A percentile compares a stretch with the other conserved stretches of the same genome.
Evolutionary conservation across 2,329 filamentous ascomycete genomes (phyloP).

Genomic region (Apiospora saccharicola): DNA sequence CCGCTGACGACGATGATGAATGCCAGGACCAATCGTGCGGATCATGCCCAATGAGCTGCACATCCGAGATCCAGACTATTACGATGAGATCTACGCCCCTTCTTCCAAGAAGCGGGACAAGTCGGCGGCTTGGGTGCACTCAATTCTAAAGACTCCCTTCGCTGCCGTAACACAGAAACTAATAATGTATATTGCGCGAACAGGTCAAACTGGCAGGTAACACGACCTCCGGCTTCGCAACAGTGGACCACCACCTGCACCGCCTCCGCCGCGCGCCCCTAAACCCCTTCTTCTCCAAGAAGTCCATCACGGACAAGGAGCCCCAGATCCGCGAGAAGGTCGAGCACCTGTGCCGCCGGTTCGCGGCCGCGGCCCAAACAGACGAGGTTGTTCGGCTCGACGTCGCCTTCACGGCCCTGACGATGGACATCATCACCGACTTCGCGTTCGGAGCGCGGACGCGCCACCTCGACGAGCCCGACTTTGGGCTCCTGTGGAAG

Average conservation of each 20-base stretch:
- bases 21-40: conserved; percentile 29
- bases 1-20: too few species aligned
- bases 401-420: conserved; percentile 45
- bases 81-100: conserved; percentile 48
- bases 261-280: conserved; percentile 35
- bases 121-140: conserved; percentile 11
- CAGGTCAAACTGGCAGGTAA: not conserved
- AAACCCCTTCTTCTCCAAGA: conserved; percentile 38
- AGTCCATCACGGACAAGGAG: conserved; percentile 42
- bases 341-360: conserved; percentile 35
- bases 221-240: conserved; percentile 33
- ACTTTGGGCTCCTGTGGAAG: conserved; percentile 46
- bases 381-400: conserved; percentile 38
- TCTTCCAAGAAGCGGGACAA: conserved; percentile 43
- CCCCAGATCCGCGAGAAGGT: conserved; percentile 31
- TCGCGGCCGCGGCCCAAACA: conserved; percentile 38
- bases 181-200: not conserved
- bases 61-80: conserved; percentile 40
- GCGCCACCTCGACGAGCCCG: conserved; percentile 38
- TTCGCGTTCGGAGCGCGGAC: conserved; percentile 48
- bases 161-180: not conserved
- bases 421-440: conserved; percentile 47
- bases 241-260: conserved; percentile 38
- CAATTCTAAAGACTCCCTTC: too few species aligned
- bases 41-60: conserved; percentile 37